Conservation (phyloP, 768 basidiomycete genomes). For the Lentinula guzmanii region DNA sequence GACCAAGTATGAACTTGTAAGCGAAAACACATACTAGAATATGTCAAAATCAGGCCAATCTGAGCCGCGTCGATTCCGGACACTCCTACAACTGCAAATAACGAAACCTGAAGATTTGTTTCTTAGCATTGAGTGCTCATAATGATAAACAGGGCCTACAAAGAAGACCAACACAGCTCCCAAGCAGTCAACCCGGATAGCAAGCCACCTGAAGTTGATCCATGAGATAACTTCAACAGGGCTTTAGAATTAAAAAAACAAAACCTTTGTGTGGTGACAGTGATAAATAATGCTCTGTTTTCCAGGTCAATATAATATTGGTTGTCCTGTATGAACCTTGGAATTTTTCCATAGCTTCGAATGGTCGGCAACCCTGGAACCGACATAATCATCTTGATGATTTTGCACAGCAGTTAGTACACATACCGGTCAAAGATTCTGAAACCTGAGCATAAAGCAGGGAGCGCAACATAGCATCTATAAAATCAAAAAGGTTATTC, state of each 20-base stretch:
- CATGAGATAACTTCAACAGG: not conserved
- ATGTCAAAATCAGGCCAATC: slow-evolving; percentile 69
- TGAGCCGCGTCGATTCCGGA: slow-evolving; percentile 58
- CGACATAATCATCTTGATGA: not conserved
- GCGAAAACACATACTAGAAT: slow-evolving; percentile 35
- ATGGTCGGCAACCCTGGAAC: slow-evolving; percentile 51
- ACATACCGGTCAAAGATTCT: slow-evolving; percentile 57
- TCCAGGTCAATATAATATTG: slow-evolving; percentile 66
- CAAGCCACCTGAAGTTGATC: slow-evolving; percentile 48
- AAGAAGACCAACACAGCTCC: slow-evolving; percentile 55
- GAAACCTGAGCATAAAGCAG: slow-evolving; percentile 74
- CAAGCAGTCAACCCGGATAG: slow-evolving; percentile 64
- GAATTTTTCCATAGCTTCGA: slow-evolving; percentile 62
- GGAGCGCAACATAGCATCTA: slow-evolving; percentile 66
- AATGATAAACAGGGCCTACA: slow-evolving; percentile 19
- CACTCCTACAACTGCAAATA: slow-evolving; percentile 54
- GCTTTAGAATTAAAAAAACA: not conserved
- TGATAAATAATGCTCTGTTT: slow-evolving; percentile 63
- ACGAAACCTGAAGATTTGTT: slow-evolving; percentile 39
- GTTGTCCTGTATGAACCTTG: slow-evolving; percentile 60
- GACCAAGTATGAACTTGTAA: not conserved
- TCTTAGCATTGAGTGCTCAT: not conserved
- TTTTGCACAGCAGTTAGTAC: not conserved
- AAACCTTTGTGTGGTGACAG: slow-evolving; percentile 61
- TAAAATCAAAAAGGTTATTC: not conserved